Conservation (phyloP, 2,329 filamentous ascomycete genomes). For the Fusarium avenaceum region DNA sequence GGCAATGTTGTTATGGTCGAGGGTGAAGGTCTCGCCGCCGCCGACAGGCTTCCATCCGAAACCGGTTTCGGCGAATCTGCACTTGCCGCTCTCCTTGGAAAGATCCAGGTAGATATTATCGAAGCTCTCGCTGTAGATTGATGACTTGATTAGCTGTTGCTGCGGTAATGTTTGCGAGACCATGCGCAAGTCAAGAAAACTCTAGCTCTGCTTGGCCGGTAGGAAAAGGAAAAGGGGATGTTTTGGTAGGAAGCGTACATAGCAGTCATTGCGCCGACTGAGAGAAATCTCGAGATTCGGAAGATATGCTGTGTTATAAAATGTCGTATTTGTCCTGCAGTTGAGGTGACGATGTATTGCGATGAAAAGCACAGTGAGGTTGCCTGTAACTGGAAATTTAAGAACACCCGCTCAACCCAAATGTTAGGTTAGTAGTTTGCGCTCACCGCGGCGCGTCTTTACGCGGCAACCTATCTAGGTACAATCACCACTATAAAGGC, state of each 20-base stretch:
- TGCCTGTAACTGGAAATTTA: constrained; percentile 35
- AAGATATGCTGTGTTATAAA: neutral
- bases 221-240: constrained; percentile 4
- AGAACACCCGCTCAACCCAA: constrained; percentile 22
- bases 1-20: constrained; percentile 87
- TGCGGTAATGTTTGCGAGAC: constrained; percentile 18
- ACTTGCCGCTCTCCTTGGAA: constrained; percentile 91
- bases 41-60: constrained; percentile 94
- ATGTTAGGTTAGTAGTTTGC: constrained; percentile 14
- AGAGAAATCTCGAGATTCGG: constrained; percentile 12
- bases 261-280: constrained; percentile 53
- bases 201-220: neutral
- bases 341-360: constrained; percentile 22
- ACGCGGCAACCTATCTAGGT: constrained; percentile 23
- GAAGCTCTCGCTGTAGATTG: constrained; percentile 80
- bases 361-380: constrained; percentile 31
- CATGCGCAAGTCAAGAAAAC: constrained; percentile 5
- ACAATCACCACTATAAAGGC: constrained; percentile 44
- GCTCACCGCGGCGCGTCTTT: constrained; percentile 31
- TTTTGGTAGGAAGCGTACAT: constrained; percentile 52
- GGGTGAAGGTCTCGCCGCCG: constrained; percentile 92
- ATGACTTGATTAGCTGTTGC: constrained; percentile 34
- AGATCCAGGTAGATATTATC: constrained; percentile 97
- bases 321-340: constrained; percentile 18
- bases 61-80: constrained; percentile 92